Evolutionary conservation across 352 stramenopile species (phyloP).

Genomic region (Pseudoperonospora humuli): DNA sequence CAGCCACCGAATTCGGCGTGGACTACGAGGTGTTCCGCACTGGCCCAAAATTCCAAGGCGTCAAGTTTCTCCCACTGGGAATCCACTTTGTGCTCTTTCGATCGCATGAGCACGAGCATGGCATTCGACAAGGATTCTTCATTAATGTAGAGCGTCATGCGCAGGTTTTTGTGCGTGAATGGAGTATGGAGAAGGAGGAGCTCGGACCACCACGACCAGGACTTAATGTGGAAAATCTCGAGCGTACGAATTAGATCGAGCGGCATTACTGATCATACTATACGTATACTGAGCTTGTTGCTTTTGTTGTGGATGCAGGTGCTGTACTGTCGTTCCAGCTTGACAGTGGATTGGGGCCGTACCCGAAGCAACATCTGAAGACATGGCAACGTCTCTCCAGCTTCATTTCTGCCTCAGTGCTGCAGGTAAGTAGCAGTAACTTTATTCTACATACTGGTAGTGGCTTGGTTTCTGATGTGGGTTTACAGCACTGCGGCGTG

Average conservation of each 20-base stretch:
- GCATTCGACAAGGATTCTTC: constrained; percentile 81
- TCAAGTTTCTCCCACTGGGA: constrained; percentile 79
- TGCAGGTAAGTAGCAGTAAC: constrained; percentile 28
- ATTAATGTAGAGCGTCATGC: constrained; percentile 44
- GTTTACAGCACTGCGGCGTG: constrained; percentile 50
- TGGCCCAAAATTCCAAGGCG: constrained; percentile 64
- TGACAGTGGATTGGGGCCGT: constrained; percentile 66
- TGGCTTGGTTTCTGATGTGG: neutral
- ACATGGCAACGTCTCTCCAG: constrained; percentile 61
- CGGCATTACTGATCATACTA: neutral
- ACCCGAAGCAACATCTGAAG: constrained; percentile 71
- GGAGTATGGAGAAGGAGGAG: constrained; percentile 72
- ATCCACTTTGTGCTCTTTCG: constrained; percentile 81
- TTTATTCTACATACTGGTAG: neutral
- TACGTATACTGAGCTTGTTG: neutral
- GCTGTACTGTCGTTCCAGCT: constrained; percentile 74
- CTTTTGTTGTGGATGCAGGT: constrained; percentile 17
- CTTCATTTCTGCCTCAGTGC: constrained; percentile 52
- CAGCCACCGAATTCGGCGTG: constrained; percentile 71
- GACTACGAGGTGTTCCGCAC: constrained; percentile 85
- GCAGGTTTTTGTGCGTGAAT: constrained; percentile 71
- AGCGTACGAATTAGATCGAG: constrained; percentile 40
- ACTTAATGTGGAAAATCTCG: constrained; percentile 62
- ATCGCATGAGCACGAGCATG: constrained; percentile 65
- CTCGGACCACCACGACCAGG: constrained; percentile 41